Percentiles rank a stretch among this genome's conserved stretches.
These are phyloP conservation scores for Brasilioporus rufonigricans DNA, from an alignment of 768 basidiomycete genomes.

Conservation along the genomic window DNA sequence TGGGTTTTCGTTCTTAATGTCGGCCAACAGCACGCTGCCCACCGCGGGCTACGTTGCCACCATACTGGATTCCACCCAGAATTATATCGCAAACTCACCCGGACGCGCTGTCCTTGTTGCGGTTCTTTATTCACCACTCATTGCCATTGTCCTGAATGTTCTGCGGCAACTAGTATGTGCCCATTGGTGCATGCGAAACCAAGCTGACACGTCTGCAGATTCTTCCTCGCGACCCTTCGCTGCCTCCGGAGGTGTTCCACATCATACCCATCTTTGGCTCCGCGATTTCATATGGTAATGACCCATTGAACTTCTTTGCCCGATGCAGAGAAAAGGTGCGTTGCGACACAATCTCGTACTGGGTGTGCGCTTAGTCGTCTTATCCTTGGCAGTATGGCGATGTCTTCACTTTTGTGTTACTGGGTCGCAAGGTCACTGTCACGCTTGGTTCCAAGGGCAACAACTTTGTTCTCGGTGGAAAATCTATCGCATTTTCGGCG, in stretches of 20 bases:
- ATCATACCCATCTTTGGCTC: slow-evolving; percentile 90
- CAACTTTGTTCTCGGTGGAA: slow-evolving; percentile 93
- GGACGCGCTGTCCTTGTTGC: slow-evolving; percentile 35
- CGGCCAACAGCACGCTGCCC: slow-evolving; percentile 22
- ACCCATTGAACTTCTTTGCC: slow-evolving; percentile 88
- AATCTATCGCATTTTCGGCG: slow-evolving; percentile 86
- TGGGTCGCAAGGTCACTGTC: slow-evolving; percentile 90
- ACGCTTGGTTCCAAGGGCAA: slow-evolving; percentile 89
- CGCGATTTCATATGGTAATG: slow-evolving; percentile 84
- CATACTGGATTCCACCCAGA: slow-evolving; percentile 13
- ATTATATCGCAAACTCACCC: slow-evolving; percentile 23
- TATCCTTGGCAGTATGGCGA: slow-evolving; percentile 72
- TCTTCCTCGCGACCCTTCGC: slow-evolving; percentile 61
- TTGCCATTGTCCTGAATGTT: slow-evolving; percentile 71
- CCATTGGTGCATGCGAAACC: not conserved
- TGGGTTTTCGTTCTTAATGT: slow-evolving; percentile 21
- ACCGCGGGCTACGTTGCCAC: slow-evolving; percentile 25
- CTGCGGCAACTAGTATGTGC: slow-evolving; percentile 71
- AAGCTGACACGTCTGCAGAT: slow-evolving; percentile 42
- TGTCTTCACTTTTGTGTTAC: slow-evolving; percentile 92
- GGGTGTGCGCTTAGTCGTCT: not conserved
- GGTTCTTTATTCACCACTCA: slow-evolving; percentile 64
- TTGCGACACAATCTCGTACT: slow-evolving; percentile 16
- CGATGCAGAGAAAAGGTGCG: slow-evolving; percentile 72
- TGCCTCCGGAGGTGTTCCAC: slow-evolving; percentile 93